Conservation (phyloP, 177 flowering plant species). For the Vitis hybrid region DNA sequence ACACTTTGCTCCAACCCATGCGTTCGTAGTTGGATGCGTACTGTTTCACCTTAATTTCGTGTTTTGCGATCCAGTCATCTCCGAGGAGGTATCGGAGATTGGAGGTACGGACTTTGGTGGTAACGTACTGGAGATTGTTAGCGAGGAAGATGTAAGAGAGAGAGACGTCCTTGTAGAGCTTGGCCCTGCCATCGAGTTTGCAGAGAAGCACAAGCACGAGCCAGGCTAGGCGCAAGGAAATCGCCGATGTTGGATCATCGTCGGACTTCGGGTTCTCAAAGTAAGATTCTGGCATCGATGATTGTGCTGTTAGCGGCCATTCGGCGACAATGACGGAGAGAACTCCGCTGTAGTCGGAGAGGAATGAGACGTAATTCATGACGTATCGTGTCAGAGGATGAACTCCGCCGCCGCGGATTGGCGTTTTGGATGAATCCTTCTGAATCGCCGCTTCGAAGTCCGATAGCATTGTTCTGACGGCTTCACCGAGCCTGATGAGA, state of each 20-base stretch:
- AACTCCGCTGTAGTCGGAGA: constrained; percentile 58
- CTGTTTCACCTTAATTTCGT: constrained; percentile 52
- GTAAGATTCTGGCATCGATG: constrained; percentile 54
- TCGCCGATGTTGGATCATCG: constrained; percentile 27
- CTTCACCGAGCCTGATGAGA: constrained; percentile 58
- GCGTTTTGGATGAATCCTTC: constrained; percentile 55
- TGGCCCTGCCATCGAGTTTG: constrained; percentile 77
- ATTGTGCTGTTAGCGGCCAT: constrained; percentile 24
- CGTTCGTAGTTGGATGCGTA: constrained; percentile 65
- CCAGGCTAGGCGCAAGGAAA: constrained; percentile 65
- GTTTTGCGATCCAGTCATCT: constrained; percentile 61
- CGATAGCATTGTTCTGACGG: constrained; percentile 42
- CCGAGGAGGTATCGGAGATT: constrained; percentile 59
- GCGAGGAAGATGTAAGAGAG: constrained; percentile 76
- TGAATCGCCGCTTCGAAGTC: constrained; percentile 79
- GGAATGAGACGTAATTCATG: constrained; percentile 74
- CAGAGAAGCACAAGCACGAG: constrained; percentile 69
- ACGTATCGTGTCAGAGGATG: constrained; percentile 88
- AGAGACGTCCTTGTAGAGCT: constrained; percentile 66
- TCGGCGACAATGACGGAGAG: constrained; percentile 64
- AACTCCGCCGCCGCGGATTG: constrained; percentile 64
- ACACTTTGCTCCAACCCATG: constrained; percentile 71
- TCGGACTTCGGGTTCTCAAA: constrained; percentile 23
- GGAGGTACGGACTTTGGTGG: constrained; percentile 54
- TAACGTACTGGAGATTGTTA: constrained; percentile 81